phyloP scores from a whole-genome alignment of 148 eudicot genomes.

The Gaultheria prostrata region DNA sequence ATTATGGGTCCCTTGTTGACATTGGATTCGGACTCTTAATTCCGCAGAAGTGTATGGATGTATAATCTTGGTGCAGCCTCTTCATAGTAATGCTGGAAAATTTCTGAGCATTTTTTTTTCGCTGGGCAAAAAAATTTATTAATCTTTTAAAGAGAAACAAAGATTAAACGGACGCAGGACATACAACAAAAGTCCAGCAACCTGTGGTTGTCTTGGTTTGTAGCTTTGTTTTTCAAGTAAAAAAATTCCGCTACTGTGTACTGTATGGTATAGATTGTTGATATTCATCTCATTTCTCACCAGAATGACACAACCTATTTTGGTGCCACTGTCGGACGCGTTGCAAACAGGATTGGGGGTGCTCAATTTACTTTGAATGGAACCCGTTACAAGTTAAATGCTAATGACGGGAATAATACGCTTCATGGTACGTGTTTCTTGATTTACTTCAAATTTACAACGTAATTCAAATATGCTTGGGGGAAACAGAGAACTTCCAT shows the following conservation, averaged over 20 bases:
- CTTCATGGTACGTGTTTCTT: slow-evolving; percentile 59
- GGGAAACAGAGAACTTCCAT: not conserved
- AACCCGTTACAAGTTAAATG: slow-evolving; percentile 47
- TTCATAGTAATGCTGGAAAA: not conserved
- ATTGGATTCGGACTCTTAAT: not conserved
- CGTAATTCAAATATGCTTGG: not conserved
- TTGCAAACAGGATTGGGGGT: slow-evolving; percentile 75
- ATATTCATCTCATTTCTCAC: not conserved
- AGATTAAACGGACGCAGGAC: too few relatives aligned
- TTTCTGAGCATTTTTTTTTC: not conserved
- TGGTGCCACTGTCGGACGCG: slow-evolving; percentile 81
- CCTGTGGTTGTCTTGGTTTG: not conserved
- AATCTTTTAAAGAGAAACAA: too few relatives aligned
- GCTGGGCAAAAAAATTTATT: too few relatives aligned
- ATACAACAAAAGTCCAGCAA: too few relatives aligned
- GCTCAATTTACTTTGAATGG: slow-evolving; percentile 66
- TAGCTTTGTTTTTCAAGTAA: not conserved
- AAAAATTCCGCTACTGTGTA: too few relatives aligned
- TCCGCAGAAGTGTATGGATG: not conserved
- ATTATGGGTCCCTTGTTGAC: not conserved
- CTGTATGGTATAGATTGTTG: not conserved
- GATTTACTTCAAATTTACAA: not conserved
- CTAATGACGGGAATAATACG: slow-evolving; percentile 59
- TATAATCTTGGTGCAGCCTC: not conserved
- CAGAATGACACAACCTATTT: slow-evolving; percentile 65